Conservation (phyloP, 805 yeast genomes). For the Candida qinlingensis region DNA sequence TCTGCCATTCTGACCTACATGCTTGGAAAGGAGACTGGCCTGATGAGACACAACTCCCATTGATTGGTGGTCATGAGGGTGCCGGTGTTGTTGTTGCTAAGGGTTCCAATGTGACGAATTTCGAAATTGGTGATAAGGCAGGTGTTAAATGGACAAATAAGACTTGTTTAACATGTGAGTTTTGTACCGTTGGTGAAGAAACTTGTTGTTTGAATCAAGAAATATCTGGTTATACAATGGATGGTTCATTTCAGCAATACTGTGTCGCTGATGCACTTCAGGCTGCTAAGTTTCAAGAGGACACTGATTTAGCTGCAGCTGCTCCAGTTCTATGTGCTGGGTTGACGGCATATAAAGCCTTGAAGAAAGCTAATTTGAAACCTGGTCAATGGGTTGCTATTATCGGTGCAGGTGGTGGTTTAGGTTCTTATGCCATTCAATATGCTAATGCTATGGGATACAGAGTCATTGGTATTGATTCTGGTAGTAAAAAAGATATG, state of each 20-base stretch:
- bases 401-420: conserved; percentile 80
- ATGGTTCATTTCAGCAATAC: conserved; percentile 75
- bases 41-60: conserved; percentile 45
- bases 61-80: conserved; percentile 72
- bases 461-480: conserved; percentile 66
- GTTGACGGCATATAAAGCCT: conserved; percentile 65
- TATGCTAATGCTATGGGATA: conserved; percentile 74
- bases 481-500: conserved; percentile 54
- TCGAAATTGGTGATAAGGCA: conserved; percentile 58
- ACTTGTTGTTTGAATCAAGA: conserved; percentile 50
- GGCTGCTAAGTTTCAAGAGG: conserved; percentile 52
- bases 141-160: conserved; percentile 69
- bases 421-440: conserved; percentile 71
- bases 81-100: conserved; percentile 62
- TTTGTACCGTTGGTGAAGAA: conserved; percentile 41
- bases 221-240: conserved; percentile 69
- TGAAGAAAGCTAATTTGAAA: conserved; percentile 47
- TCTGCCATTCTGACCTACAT: conserved; percentile 61
- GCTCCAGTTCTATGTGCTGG: conserved; percentile 76
- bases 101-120: conserved; percentile 53
- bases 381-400: conserved; percentile 73
- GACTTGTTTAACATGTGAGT: conserved; percentile 60
- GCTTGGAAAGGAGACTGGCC: conserved; percentile 59
- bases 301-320: conserved; percentile 45
- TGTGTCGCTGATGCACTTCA: conserved; percentile 60